Evolutionary conservation across 345 rosid genomes (phyloP).

Genomic region (Salix exigua): DNA sequence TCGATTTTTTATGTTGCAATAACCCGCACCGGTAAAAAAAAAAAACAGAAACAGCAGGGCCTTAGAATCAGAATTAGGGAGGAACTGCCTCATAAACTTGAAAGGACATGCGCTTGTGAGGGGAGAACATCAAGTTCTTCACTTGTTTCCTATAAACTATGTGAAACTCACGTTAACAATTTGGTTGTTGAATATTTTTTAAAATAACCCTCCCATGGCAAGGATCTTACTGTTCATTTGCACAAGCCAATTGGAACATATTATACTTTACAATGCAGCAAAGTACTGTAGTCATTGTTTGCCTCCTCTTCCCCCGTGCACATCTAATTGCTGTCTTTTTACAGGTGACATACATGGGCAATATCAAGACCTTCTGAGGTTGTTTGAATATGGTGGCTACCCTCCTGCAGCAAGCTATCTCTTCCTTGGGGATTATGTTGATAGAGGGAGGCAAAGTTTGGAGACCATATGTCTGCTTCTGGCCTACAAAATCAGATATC

Average conservation of each 20-base stretch:
- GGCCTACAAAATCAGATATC: slow-evolving; percentile 88
- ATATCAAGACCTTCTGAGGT: slow-evolving; percentile 83
- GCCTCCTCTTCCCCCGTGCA: not conserved
- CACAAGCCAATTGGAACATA: not conserved
- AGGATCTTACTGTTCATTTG: not conserved
- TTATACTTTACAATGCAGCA: not conserved
- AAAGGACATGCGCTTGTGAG: not conserved
- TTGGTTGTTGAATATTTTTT: not conserved
- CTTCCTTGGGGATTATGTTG: slow-evolving; percentile 95
- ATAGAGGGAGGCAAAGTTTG: slow-evolving; percentile 95
- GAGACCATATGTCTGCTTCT: slow-evolving; percentile 94
- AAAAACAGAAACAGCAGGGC: no score
- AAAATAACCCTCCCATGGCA: not conserved
- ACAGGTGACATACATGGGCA: slow-evolving; percentile 97
- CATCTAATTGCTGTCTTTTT: slow-evolving; percentile 17
- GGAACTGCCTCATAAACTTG: not conserved
- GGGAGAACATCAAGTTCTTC: not conserved
- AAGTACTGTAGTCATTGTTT: not conserved
- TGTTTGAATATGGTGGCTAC: slow-evolving; percentile 81
- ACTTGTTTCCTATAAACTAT: not conserved
- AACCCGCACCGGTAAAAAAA: not conserved
- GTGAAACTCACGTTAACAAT: not conserved
- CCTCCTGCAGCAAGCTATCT: slow-evolving; percentile 90
- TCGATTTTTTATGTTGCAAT: not conserved
- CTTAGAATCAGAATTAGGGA: not conserved